A percentile compares a stretch with the other conserved stretches of the same genome.
Evolutionary conservation across 345 rosid species (phyloP).

Genomic region (Gossypium australe): DNA sequence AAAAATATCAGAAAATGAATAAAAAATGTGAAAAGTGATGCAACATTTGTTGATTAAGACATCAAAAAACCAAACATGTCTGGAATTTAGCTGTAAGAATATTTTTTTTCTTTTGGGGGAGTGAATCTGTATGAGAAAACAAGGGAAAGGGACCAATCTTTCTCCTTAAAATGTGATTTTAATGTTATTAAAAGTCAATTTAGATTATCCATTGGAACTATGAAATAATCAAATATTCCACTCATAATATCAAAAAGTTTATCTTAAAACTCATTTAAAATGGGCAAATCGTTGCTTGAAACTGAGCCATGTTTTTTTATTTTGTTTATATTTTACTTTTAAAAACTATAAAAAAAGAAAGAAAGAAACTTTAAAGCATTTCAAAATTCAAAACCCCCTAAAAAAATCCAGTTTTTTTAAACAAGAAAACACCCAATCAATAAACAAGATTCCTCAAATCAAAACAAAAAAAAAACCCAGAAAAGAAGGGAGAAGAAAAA

Average conservation of each 20-base stretch:
- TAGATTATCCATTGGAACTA: constrained; percentile 6
- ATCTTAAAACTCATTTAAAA: not conserved
- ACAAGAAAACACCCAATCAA: not conserved
- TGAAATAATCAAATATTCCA: not conserved
- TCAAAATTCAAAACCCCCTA: not conserved
- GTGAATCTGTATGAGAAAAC: not conserved
- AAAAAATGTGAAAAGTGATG: constrained; percentile 5
- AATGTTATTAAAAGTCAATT: not conserved
- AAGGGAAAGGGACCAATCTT: constrained; percentile 6
- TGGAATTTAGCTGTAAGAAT: not conserved
- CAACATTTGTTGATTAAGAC: constrained; percentile 16
- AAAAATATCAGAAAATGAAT: constrained; percentile 13
- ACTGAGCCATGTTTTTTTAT: not conserved
- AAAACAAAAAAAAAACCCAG: constrained; percentile 14
- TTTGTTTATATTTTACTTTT: not conserved
- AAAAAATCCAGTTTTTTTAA: not conserved
- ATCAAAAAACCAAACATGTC: not conserved
- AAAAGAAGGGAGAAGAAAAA: not conserved
- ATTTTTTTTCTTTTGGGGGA: no score
- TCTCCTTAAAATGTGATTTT: constrained; percentile 11
- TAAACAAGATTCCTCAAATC: constrained; percentile 6
- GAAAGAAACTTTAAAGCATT: not conserved
- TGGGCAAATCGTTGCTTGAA: not conserved
- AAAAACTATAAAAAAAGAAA: not conserved
- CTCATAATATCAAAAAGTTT: not conserved